Base-by-base conservation (phyloP, 192 early-diverging fungal species). In the Gorgonomyces haynaldii region DNA sequence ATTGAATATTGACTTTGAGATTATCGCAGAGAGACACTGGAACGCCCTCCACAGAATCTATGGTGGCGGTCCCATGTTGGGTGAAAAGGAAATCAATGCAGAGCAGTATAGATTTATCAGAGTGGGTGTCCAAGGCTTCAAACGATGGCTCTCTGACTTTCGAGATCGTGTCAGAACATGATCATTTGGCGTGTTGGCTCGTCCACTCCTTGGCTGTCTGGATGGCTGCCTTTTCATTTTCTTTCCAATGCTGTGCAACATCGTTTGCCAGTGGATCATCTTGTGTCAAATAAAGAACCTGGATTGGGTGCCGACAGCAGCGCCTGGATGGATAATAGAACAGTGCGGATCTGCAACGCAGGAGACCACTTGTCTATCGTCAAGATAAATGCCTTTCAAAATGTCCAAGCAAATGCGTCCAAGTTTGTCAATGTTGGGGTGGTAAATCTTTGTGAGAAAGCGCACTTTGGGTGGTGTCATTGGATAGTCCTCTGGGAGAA, bases 241-340 rank as follows among this genome's bases (percentile, higher is more conserved):
- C 85, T 68, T 98, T 98, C 95, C 95, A 98, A 58, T 94, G 89
- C 60, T 96, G 88, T 13, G 95, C 95, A 53, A 98, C 91, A 56
- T 98, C 91, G 62, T 98, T 98, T 35, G 88, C 91, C 17, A 98
- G 70, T 10, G 95, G 95, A 62, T 98, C 95, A 56, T 98, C 95
- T 20, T 15, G 0, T 3, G 28, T 22, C 30, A 47, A 43, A 36
- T 20, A 8, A 47, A 15, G 23, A 21, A 67, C 65, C 65, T 44
- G 95, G 95, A 56, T 98, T 98, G 36, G 95, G 95, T 7, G 90
- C 91, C 5, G 91, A 96, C 29, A 98, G 68, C 37, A 98, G 67
- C 4, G 91, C 95, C 55, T 98, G 95, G 58, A 98, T 84, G 6
- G 95, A 98, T 16, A 98, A 79, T 39, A 98, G 72, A 17, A 98